Evolutionary conservation across 305 asterid genomes (phyloP).

Genomic region (Rubia balearica): DNA sequence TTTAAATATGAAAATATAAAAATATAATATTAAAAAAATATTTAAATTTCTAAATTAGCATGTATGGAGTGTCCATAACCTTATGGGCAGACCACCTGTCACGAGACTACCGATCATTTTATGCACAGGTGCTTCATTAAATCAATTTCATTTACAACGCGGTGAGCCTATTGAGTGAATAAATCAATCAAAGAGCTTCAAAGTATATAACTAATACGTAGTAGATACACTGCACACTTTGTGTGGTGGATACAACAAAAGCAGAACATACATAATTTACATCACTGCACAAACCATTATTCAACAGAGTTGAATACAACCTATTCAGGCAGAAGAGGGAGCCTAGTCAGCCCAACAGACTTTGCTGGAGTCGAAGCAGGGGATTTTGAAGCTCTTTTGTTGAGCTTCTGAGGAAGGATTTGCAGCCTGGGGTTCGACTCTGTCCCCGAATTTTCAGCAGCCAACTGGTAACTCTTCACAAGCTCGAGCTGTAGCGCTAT

Average conservation of each 20-base stretch:
- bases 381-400: constrained; percentile 29
- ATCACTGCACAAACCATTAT: constrained; percentile 35
- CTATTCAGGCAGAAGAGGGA: constrained; percentile 67
- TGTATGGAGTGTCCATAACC: no score
- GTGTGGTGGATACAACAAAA: constrained; percentile 9
- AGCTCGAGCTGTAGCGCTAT: constrained; percentile 88
- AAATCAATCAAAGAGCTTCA: constrained; percentile 8
- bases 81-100: no score
- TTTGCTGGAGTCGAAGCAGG: constrained; percentile 18
- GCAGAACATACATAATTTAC: constrained; percentile 26
- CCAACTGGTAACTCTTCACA: constrained; percentile 79
- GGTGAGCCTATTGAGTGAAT: background rate
- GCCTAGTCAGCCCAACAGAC: constrained; percentile 37
- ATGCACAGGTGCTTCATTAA: background rate
- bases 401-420: constrained; percentile 76
- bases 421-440: constrained; percentile 79
- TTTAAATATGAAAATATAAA: no score
- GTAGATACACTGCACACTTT: constrained; percentile 1
- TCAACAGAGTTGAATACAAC: constrained; percentile 28
- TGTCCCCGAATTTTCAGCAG: constrained; percentile 83
- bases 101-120: background rate
- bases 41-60: no score
- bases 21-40: no score
- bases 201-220: constrained; percentile 13
- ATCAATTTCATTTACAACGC: constrained; percentile 2